Evolutionary conservation across 2,329 filamentous ascomycete species (phyloP).

Genomic region (Calonectria montana): DNA sequence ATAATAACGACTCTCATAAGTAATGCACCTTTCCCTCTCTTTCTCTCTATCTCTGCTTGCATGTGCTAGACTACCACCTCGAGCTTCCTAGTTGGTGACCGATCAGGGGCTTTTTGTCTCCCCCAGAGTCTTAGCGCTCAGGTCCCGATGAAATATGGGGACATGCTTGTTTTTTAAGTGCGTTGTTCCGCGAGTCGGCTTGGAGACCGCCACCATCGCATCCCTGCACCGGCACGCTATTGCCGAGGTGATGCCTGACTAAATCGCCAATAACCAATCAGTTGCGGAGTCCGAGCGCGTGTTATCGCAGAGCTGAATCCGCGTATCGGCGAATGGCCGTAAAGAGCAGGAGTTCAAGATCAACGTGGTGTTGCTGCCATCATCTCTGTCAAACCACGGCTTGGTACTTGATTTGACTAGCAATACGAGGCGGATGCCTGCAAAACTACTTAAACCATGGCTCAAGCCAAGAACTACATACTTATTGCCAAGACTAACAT

Average conservation of each 20-base stretch:
- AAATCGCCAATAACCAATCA: neutral
- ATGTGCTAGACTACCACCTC: neutral
- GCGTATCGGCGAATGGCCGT: conserved; percentile 5
- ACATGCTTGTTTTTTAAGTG: conserved; percentile 5
- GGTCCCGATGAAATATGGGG: neutral
- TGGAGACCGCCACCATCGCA: neutral
- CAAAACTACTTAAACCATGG: neutral
- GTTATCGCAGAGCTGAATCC: neutral
- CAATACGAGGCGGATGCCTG: neutral
- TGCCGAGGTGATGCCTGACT: neutral
- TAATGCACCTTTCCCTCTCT: neutral
- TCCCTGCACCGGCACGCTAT: neutral
- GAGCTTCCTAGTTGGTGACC: conserved; percentile 5
- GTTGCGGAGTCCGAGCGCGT: neutral
- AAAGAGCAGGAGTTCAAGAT: neutral
- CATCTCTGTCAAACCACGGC: neutral
- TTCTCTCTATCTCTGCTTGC: neutral
- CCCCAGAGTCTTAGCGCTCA: neutral
- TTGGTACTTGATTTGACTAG: neutral
- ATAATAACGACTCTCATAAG: neutral
- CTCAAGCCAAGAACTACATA: conserved; percentile 3
- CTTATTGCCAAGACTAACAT: neutral
- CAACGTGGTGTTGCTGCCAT: neutral
- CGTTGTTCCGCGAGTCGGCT: neutral
- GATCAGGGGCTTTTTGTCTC: neutral